Base-by-base conservation (phyloP, 2,329 filamentous ascomycete species). In the Tolypocladium ovalisporum region DNA sequence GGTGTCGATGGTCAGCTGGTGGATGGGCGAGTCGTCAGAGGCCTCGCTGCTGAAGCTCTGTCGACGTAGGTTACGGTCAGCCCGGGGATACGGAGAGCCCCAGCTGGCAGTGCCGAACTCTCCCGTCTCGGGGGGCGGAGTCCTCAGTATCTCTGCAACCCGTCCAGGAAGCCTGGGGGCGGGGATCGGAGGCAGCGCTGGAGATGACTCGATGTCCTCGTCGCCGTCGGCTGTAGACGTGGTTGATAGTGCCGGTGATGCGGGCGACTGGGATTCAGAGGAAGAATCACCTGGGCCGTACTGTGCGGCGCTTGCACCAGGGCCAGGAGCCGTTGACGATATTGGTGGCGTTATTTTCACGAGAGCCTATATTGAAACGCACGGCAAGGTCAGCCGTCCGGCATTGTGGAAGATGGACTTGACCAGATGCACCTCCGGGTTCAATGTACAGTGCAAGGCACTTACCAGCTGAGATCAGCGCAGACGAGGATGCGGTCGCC, bases 31-130 rank as follows among this genome's bases (percentile, higher is more conserved):
- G 60, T 82, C 82, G 65, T 84, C 82, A 3, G 81, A 85, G 58
- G 73, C 73, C 64, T 79, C 82, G 70, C 82, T 86, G 67, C 80
- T 80, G 62, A 77, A 75, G 64, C 81, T 83, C 60, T 76, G 72
- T 56, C 73, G 73, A 55, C 77, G 78, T 56, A 79, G 73, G 59
- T 79, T 71, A 63, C 70, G 71, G 58, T 82, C 87, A 42, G 86
- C 81, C 60, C 80, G 80, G 57, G 88, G 86, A 73, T 96, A 96
- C 27, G 92, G 92, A 56, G 91, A 96, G 57, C 92, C 92, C 91
- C 92, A 96, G 70, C 87, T 92, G 54, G 90, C 87, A 52, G 90
- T 94, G 60, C 79, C 79, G 70, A 81, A 84, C 58, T 72, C 71
- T 54, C 56, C 54, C 29, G 56, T 49, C 61, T 60, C 62, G 53